These are phyloP conservation scores for Sugiyamaella lignohabitans DNA, from an alignment of 805 yeast species.

Conservation along the genomic window DNA sequence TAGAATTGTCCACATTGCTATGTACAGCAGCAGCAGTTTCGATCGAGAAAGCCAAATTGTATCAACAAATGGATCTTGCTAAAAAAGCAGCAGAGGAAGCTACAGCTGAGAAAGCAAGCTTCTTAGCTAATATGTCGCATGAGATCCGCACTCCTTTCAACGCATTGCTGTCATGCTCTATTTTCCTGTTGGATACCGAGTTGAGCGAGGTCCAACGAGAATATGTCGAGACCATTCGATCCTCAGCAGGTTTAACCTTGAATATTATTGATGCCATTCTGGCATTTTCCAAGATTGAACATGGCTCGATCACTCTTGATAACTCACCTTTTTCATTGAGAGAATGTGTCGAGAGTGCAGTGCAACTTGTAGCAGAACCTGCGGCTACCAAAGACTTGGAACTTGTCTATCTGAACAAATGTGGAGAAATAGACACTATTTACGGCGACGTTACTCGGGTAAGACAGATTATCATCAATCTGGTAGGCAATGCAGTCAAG, in stretches of 20 bases:
- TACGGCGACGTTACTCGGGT: conserved; percentile 46
- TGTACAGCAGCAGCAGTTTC: conserved; percentile 51
- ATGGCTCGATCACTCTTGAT: conserved; percentile 44
- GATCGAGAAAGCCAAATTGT: conserved; percentile 41
- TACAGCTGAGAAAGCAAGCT: conserved; percentile 49
- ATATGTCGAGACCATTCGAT: conserved; percentile 47
- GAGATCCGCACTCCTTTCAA: conserved; percentile 54
- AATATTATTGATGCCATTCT: conserved; percentile 49
- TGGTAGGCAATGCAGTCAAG: conserved; percentile 50
- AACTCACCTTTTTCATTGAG: conserved; percentile 40
- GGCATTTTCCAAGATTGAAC: conserved; percentile 50
- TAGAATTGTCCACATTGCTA: conserved; percentile 38
- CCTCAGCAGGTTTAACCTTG: conserved; percentile 46
- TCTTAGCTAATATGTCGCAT: conserved; percentile 50
- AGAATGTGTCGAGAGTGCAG: conserved; percentile 42
- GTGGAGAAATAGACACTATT: conserved; percentile 36
- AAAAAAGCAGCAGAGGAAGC: conserved; percentile 43
- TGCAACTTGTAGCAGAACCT: conserved; percentile 45
- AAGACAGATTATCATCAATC: conserved; percentile 45
- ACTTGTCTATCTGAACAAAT: conserved; percentile 39
- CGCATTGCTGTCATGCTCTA: conserved; percentile 35
- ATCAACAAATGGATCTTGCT: conserved; percentile 40
- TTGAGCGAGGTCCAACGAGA: conserved; percentile 40
- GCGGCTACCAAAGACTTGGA: conserved; percentile 41
- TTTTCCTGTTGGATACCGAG: conserved; percentile 38